phyloP scores from a whole-genome alignment of 768 basidiomycete species.

The Filobasidium wieringae region DNA sequence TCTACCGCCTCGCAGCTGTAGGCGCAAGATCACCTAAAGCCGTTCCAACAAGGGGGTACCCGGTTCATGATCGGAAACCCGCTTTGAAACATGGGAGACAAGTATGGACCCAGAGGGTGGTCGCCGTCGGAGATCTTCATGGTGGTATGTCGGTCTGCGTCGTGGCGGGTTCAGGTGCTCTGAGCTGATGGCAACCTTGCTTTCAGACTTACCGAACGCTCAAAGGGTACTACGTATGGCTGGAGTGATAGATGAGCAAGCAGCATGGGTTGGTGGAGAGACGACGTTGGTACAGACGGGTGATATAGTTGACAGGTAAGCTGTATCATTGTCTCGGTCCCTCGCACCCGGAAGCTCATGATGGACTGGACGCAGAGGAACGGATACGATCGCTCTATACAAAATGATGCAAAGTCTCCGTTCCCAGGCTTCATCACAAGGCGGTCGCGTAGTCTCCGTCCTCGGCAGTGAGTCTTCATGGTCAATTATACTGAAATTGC shows the following conservation, averaged over 20 bases:
- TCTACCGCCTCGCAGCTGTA: conserved; percentile 2
- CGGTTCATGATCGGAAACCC: background rate
- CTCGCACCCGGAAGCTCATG: background rate
- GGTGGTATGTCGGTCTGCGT: conserved; percentile 42
- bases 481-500: background rate
- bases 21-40: background rate
- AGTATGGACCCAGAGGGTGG: conserved; percentile 42
- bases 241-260: conserved; percentile 56
- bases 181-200: background rate
- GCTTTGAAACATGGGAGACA: background rate
- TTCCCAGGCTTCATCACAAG: conserved; percentile 54
- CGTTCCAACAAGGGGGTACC: background rate
- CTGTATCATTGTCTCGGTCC: background rate
- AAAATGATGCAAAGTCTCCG: conserved; percentile 72
- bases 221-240: conserved; percentile 68
- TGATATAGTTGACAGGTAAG: conserved; percentile 82
- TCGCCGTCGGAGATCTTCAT: conserved; percentile 86
- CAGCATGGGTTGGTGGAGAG: conserved; percentile 68
- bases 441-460: conserved; percentile 62
- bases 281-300: conserved; percentile 90
- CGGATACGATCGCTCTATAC: conserved; percentile 79
- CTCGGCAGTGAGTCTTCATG: conserved; percentile 50
- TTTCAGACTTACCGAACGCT: conserved; percentile 61
- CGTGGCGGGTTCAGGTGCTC: background rate
- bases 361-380: conserved; percentile 50